Evolutionary conservation across 257 asterid species (phyloP).

Genomic region (Sherardia arvensis): DNA sequence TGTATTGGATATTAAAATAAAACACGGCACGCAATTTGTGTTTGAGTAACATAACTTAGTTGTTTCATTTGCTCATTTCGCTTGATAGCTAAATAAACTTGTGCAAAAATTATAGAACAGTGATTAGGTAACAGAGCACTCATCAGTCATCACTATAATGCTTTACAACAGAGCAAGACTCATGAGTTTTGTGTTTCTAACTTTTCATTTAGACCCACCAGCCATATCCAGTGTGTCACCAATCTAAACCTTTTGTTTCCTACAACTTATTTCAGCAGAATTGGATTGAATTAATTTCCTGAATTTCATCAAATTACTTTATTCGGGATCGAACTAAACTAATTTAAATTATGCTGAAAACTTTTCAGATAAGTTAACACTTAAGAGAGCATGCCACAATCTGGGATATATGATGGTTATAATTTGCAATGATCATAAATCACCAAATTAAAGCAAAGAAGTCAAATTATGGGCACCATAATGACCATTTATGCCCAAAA

Average conservation of each 20-base stretch:
- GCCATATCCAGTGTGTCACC: constrained; percentile 40
- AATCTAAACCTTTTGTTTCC: neutral
- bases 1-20: no score
- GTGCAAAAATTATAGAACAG: neutral
- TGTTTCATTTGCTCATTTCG: no score
- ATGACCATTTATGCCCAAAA: neutral
- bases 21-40: no score
- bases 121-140: neutral
- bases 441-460: neutral
- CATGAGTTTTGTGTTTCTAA: constrained; percentile 24
- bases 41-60: no score
- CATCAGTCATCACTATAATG: constrained; percentile 1
- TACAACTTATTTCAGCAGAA: no score
- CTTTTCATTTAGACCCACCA: constrained; percentile 17
- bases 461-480: neutral
- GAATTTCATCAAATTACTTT: no score
- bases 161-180: constrained; percentile 22
- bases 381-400: no score
- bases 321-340: no score
- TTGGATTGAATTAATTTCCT: no score
- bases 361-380: no score
- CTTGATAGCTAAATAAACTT: neutral
- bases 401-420: constrained; percentile 6
- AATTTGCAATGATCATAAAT: neutral
- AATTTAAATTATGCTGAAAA: no score